Evolutionary conservation across 768 basidiomycete species (phyloP), one percentile per base, ranked within the genome.

Genomic region (Leccinum uliginosum): DNA sequence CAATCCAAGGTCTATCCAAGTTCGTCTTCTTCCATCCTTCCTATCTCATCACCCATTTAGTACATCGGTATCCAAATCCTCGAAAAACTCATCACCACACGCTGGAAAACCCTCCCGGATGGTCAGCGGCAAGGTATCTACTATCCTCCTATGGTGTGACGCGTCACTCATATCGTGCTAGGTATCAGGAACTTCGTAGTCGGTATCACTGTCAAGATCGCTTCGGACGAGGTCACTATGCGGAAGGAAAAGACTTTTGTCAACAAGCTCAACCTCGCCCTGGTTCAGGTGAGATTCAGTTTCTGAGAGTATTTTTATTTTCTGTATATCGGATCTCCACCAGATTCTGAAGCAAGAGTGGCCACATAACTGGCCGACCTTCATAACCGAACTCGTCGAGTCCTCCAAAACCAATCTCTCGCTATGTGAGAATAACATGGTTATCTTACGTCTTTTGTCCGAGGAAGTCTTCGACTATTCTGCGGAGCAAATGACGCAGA

Each of bases 351-450:
- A 98, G 75, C 97, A 98, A 78, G 97, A 98, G 72, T 99, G 97
- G 97, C 96, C 96, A 24, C 92, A 97, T 71, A 94, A 97, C 67
- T 99, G 97, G 97, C 95, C 96, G 30, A 91, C 83, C 21, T 98
- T 98, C 78, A 97, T 98, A 66, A 86, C 91, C 11, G 95, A 98
- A 73, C 90, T 98, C 47, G 94, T 98, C 57, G 89, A 94, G 64
- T 97, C 96, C 8, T 98, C 96, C 45, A 96, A 96, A 74, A 93
- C 92, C 44, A 98, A 94, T 70, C 83, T 98, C 40, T 87, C 91
- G 2, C 83, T 98, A 29, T 98, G 97, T 81, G 97, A 99, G 77
- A 99, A 99, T 81, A 99, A 99, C 77, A 99, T 99, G 97, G 83
- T 93, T 72, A 98, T 99, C 70, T 81, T 98, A 64, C 91, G 92